Base-by-base conservation (phyloP, 2,329 filamentous ascomycete species). In the Aureobasidium sp. region DNA sequence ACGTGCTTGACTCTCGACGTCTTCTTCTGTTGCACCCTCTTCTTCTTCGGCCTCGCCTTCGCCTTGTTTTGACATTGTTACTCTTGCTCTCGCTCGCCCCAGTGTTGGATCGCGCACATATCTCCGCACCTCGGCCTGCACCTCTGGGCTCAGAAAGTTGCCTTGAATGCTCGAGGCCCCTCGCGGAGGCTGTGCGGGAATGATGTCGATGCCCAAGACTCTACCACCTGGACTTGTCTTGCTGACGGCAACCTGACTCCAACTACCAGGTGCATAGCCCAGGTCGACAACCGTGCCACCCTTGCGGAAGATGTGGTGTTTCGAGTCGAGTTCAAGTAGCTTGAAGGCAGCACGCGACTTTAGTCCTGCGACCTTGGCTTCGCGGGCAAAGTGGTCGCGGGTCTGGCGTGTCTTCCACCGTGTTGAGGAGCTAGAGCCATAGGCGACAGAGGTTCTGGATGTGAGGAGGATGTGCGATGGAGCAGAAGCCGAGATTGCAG, bases 141-240 rank as follows among this genome's bases (percentile, higher is more conserved):
- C 86, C 2, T 77, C 75, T 0, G 85, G 81, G 6, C 86, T 88
- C 44, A 97, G 79, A 67, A 99, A 97, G 72, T 99, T 90, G 52
- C 95, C 94, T 75, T 99, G 94, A 62, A 99, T 91, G 2, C 91
- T 91, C 31, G 90, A 92, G n/a, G 96, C 91, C 24, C 94, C 94
- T 69, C 83, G 85, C 0, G 94, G 94, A 5, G 95, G 93, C 72
- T 93, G 88, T 0, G 91, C 90, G 5, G 94, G 94, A 66, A 99
- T 91, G 57, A 99, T 83, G 73, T 99, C 94, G 69, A 99, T 93
- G 12, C 94, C 95, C 31, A 99, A 79, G 14, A 99, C 86, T 47
- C 88, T 84, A 9, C 92, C 91, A 49, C 82, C 76, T 0, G 92
- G 92, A 64, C 83, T 81, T 5, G 90, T 96, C 58, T 85, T 83